phyloP scores from a whole-genome alignment of 257 asterid species.

The Misopates orontium region DNA sequence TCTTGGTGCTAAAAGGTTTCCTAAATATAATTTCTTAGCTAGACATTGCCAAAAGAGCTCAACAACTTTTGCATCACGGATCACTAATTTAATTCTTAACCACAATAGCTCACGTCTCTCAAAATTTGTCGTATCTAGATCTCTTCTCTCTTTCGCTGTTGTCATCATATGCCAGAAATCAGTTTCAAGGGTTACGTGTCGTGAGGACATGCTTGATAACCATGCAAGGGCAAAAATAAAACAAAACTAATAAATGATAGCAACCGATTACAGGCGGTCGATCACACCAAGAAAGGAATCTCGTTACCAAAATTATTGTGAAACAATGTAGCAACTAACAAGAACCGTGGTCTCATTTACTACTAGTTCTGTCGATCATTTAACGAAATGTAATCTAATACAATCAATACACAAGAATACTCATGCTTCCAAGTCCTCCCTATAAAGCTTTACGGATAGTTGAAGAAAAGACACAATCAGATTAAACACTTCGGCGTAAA shows the following conservation, averaged over 20 bases:
- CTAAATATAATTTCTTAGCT: slow-evolving; percentile 1
- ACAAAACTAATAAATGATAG: background rate
- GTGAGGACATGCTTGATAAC: background rate
- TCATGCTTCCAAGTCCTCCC: slow-evolving; percentile 9
- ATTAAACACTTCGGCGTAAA: background rate
- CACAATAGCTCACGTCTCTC: background rate
- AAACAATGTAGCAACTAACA: background rate
- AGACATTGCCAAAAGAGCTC: background rate
- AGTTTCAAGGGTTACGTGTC: slow-evolving; percentile 2
- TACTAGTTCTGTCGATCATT: slow-evolving; percentile 6
- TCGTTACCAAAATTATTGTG: background rate
- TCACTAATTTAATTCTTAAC: slow-evolving; percentile 1
- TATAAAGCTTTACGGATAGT: slow-evolving; percentile 7
- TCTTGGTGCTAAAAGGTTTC: slow-evolving; percentile 6
- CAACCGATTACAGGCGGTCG: background rate
- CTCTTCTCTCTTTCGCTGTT: background rate
- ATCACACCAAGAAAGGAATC: slow-evolving; percentile 15
- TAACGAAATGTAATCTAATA: slow-evolving; percentile 12
- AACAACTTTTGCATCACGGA: slow-evolving; percentile 1
- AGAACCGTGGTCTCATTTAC: background rate
- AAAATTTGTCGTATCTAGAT: slow-evolving; percentile 5
- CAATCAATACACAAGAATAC: background rate
- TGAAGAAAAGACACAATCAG: background rate
- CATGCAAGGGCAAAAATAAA: slow-evolving; percentile 3
- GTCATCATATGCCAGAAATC: slow-evolving; percentile 12